A percentile compares a stretch with the other conserved stretches of the same genome.
Conservation (phyloP, 1,284 basidiomycete species). For the Moesziomyces antarcticus region DNA sequence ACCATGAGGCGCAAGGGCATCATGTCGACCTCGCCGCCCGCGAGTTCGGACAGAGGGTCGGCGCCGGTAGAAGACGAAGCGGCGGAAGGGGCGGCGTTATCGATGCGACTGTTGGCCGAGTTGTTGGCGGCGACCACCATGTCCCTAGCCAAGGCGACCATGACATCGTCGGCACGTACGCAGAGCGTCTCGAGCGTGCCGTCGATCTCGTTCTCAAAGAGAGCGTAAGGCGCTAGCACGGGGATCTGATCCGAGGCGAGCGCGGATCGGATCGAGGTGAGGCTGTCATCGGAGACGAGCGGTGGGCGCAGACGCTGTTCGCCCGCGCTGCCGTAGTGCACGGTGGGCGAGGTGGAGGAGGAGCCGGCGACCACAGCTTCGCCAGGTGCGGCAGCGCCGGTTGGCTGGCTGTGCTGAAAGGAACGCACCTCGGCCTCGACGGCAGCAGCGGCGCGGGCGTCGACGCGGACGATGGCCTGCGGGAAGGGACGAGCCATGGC, state of each 20-base stretch:
- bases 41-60: slow-evolving; percentile 20
- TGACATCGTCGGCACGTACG: slow-evolving; percentile 88
- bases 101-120: background rate
- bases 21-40: slow-evolving; percentile 65
- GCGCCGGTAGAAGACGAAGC: slow-evolving; percentile 1
- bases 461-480: slow-evolving; percentile 57
- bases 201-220: slow-evolving; percentile 78
- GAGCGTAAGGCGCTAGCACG: slow-evolving; percentile 90
- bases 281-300: slow-evolving; percentile 76
- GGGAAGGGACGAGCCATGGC: slow-evolving; percentile 84
- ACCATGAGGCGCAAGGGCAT: slow-evolving; percentile 88
- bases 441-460: slow-evolving; percentile 29
- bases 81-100: slow-evolving; percentile 1
- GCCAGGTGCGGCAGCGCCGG: slow-evolving; percentile 4
- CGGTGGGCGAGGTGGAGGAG: slow-evolving; percentile 20
- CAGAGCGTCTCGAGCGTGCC: slow-evolving; percentile 77
- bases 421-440: slow-evolving; percentile 31
- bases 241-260: slow-evolving; percentile 93
- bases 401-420: slow-evolving; percentile 15
- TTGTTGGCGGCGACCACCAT: slow-evolving; percentile 73
- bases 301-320: slow-evolving; percentile 51
- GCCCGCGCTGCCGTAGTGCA: slow-evolving; percentile 26
- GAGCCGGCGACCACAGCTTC: slow-evolving; percentile 23
- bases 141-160: slow-evolving; percentile 86
- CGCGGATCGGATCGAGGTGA: slow-evolving; percentile 85